Conservation (phyloP, 2,329 filamentous ascomycete species). For the Neofusicoccum laricinum region DNA sequence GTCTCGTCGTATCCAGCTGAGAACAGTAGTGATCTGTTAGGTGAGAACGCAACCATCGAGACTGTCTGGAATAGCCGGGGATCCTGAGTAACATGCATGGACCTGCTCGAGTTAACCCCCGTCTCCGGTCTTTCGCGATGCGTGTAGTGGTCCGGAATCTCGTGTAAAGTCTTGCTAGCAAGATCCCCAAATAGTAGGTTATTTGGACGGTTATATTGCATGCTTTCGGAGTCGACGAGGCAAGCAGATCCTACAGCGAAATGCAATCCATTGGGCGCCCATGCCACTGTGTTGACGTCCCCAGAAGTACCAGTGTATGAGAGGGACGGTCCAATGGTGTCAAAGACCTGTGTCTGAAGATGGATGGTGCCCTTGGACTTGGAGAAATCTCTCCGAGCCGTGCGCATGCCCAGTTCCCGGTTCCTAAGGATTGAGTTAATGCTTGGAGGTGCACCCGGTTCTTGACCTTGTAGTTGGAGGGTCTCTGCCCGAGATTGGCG, state of each 20-base stretch:
- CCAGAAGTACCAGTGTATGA: slow-evolving; percentile 58
- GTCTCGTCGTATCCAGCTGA: slow-evolving; percentile 56
- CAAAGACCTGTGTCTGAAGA: slow-evolving; percentile 29
- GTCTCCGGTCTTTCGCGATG: slow-evolving; percentile 38
- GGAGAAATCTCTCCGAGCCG: slow-evolving; percentile 26
- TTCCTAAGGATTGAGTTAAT: slow-evolving; percentile 23
- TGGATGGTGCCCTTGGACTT: slow-evolving; percentile 22
- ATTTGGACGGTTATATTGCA: slow-evolving; percentile 59
- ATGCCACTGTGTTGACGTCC: slow-evolving; percentile 56
- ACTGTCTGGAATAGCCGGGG: slow-evolving; percentile 56
- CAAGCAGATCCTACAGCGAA: slow-evolving; percentile 59
- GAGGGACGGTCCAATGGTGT: slow-evolving; percentile 43
- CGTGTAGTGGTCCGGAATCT: slow-evolving; percentile 54
- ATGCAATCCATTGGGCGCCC: slow-evolving; percentile 52
- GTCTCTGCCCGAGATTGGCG: slow-evolving; percentile 18
- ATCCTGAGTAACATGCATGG: slow-evolving; percentile 50
- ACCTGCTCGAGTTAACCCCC: slow-evolving; percentile 42
- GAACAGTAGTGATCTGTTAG: slow-evolving; percentile 45
- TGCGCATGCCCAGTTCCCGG: slow-evolving; percentile 32
- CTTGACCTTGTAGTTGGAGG: not conserved
- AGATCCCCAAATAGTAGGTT: slow-evolving; percentile 56
- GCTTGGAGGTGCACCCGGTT: not conserved
- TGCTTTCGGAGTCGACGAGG: slow-evolving; percentile 53
- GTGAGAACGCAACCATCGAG: slow-evolving; percentile 52
- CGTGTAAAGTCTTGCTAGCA: slow-evolving; percentile 41